Conservation (phyloP, 352 stramenopile species). For the Pythium volutum region DNA sequence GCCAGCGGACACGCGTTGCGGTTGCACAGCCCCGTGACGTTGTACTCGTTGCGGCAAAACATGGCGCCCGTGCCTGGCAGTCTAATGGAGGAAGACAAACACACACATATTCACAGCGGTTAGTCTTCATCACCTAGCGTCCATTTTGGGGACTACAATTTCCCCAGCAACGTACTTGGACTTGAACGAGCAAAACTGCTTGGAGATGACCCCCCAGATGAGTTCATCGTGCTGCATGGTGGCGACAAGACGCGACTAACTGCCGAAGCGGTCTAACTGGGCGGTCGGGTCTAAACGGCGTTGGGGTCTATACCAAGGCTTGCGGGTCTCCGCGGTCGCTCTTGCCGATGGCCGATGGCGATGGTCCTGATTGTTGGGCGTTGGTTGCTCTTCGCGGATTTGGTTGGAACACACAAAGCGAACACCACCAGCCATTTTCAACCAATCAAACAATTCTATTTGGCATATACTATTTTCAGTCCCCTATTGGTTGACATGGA, state of each 20-base stretch:
- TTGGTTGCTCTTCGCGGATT: slow-evolving; percentile 26
- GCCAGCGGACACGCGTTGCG: slow-evolving; percentile 94
- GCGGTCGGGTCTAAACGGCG: neutral
- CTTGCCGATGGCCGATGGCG: neutral
- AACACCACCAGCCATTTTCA: slow-evolving; percentile 29
- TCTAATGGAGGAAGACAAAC: neutral
- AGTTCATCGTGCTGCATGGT: slow-evolving; percentile 97
- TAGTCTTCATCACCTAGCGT: neutral
- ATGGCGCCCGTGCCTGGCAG: slow-evolving; percentile 85
- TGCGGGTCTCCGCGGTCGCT: neutral
- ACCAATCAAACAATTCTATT: slow-evolving; percentile 17
- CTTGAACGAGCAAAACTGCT: slow-evolving; percentile 99
- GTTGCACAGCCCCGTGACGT: slow-evolving; percentile 98
- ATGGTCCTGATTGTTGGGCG: neutral
- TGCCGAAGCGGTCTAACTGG: neutral
- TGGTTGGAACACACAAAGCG: slow-evolving; percentile 32
- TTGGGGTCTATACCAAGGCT: neutral
- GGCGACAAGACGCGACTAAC: neutral
- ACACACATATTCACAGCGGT: neutral
- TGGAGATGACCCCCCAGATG: slow-evolving; percentile 98
- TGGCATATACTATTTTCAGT: neutral
- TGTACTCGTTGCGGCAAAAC: slow-evolving; percentile 99
- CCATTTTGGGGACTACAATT: neutral
- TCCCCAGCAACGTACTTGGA: slow-evolving; percentile 66
- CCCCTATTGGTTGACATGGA: neutral